Evolutionary conservation across 2,329 filamentous ascomycete species (phyloP), one percentile per base, ranked within the genome.

Genomic region (Dactylonectria macrodidyma): DNA sequence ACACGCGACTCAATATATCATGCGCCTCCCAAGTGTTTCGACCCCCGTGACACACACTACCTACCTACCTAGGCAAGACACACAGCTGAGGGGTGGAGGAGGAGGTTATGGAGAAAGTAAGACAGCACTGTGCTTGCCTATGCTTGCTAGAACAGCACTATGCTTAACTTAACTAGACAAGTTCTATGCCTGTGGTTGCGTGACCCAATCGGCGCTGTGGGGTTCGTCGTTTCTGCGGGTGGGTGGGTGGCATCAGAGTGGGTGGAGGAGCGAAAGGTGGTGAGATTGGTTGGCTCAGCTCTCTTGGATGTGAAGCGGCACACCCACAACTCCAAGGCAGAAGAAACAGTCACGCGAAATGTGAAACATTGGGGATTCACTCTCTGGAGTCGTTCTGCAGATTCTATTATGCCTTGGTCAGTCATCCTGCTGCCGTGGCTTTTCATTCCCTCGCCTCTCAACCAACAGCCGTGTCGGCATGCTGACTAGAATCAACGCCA

Each of bases 401-500:
- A 12, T 5, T 36, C n/a, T 6, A 12, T n/a, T n/a, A 44, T n/a
- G 41, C 41, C 41, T 44, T n/a, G 41, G 41, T n/a, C 41, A 8
- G 41, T n/a, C 14, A 44, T 44, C 19, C n/a, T 30, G 16, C 38
- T 24, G 33, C 38, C 52, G 26, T 22, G 24, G 34, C 44, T 34
- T 51, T 46, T 12, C 14, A 11, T 24, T 33, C 12, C 34, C 33
- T 52, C 16, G 16, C 36, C 48, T 65, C 60, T 36, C 24, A 64
- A 38, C 65, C 71, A 74, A 69, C 60, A 44, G 34, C 58, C 51
- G 30, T 52, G 48, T 50, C 58, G 41, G 48, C 50, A 59, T 50
- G 63, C 61, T 51, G 64, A 47, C 30, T 41, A 62, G 41, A 47
- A 52, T 57, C 48, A 62, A 73, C 72, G 70, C 59, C 24, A 56